phyloP scores from a whole-genome alignment of 2,329 filamentous ascomycete species.

The Aureobasidium sp. region DNA sequence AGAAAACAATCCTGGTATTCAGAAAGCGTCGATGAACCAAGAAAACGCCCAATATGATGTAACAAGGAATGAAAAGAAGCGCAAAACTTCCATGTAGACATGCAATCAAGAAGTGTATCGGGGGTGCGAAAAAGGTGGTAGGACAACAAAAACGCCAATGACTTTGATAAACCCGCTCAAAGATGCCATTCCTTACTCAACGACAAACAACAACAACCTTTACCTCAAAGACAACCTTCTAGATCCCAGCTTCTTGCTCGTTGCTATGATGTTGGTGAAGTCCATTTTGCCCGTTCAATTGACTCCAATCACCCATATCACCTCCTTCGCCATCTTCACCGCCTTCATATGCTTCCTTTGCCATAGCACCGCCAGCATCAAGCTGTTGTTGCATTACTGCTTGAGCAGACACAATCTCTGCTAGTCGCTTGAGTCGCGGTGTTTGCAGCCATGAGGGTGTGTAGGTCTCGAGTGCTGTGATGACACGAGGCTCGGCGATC shows the following conservation, averaged over 20 bases:
- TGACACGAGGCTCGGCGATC: constrained; percentile 92
- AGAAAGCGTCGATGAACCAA: not conserved
- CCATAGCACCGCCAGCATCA: constrained; percentile 23
- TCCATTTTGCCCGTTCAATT: constrained; percentile 13
- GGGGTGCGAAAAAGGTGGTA: not conserved
- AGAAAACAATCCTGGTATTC: not conserved
- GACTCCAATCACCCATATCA: constrained; percentile 14
- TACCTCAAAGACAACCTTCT: constrained; percentile 12
- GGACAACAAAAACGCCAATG: not conserved
- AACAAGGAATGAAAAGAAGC: not conserved
- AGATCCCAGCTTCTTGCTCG: constrained; percentile 14
- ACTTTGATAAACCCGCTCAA: not conserved
- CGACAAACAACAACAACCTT: constrained; percentile 5
- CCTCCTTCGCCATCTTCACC: constrained; percentile 6
- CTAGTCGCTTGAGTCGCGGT: constrained; percentile 84
- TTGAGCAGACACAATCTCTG: constrained; percentile 96
- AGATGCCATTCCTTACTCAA: not conserved
- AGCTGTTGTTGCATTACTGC: constrained; percentile 69
- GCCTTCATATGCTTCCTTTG: constrained; percentile 5
- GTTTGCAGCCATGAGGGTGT: constrained; percentile 98
- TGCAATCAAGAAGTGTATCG: not conserved
- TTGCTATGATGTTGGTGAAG: not conserved
- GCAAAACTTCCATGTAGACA: not conserved
- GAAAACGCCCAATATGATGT: not conserved
- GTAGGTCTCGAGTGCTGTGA: constrained; percentile 95